Conservation (phyloP, 306 rosid species). For the Cucurbita moschata region DNA sequence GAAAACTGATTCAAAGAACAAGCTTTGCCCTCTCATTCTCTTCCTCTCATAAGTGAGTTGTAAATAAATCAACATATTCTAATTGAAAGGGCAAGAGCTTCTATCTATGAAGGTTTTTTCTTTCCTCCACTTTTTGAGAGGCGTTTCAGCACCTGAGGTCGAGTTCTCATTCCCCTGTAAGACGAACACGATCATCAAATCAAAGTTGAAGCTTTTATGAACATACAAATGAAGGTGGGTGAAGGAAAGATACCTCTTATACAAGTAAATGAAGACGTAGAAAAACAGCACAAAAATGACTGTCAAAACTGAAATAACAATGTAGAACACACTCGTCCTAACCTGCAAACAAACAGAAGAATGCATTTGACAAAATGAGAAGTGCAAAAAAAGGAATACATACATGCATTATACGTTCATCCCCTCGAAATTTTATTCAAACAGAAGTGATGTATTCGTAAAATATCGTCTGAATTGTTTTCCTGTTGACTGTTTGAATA, state of each 20-base stretch:
- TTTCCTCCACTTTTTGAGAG: slow-evolving; percentile 44
- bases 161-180: slow-evolving; percentile 54
- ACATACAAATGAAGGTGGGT: background rate
- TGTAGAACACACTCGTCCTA: slow-evolving; percentile 47
- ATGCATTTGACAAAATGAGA: background rate
- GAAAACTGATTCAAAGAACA: background rate
- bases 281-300: slow-evolving; percentile 77
- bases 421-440: background rate
- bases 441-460: background rate
- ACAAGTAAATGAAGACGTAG: slow-evolving; percentile 60
- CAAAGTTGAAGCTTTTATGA: background rate
- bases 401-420: background rate
- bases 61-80: background rate
- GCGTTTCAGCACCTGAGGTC: slow-evolving; percentile 68
- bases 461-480: background rate
- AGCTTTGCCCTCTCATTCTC: background rate
- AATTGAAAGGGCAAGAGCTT: background rate
- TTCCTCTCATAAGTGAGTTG: background rate
- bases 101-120: slow-evolving; percentile 45
- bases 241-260: slow-evolving; percentile 45
- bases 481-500: background rate
- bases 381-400: background rate
- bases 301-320: slow-evolving; percentile 57
- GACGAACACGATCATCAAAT: background rate
- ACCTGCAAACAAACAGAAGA: slow-evolving; percentile 3